A percentile compares a stretch with the other conserved stretches of the same genome.
phyloP scores from a whole-genome alignment of 495 filamentous ascomycete species.

The Alectoria sarmentosa region DNA sequence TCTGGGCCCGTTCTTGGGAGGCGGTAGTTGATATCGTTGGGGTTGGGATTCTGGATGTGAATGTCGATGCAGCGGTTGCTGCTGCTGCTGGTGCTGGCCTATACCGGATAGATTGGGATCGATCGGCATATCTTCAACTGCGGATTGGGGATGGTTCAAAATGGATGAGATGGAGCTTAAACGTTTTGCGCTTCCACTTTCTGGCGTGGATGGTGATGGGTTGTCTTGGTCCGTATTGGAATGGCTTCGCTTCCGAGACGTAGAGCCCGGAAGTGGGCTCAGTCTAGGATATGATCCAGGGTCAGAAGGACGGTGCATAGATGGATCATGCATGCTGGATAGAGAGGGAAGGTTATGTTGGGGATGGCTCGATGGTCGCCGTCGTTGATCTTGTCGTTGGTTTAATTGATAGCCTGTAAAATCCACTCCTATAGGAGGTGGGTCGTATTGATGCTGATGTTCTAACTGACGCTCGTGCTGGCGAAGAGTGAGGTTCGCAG shows the following conservation, averaged over 20 bases:
- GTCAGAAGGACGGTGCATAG: constrained; percentile 29
- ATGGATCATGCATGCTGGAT: constrained; percentile 38
- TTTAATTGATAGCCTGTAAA: constrained; percentile 41
- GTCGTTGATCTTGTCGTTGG: constrained; percentile 18
- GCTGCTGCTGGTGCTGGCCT: constrained; percentile 30
- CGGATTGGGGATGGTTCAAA: constrained; percentile 51
- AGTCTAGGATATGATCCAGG: constrained; percentile 30
- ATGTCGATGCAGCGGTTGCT: constrained; percentile 32
- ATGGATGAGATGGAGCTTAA: constrained; percentile 77
- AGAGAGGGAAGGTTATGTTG: constrained; percentile 36
- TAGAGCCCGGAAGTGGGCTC: constrained; percentile 32
- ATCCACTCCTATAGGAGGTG: constrained; percentile 41
- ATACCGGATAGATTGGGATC: constrained; percentile 42
- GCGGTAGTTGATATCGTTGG: constrained; percentile 27
- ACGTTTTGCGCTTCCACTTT: constrained; percentile 44
- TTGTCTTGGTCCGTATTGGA: constrained; percentile 36
- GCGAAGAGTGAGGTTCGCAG: constrained; percentile 54
- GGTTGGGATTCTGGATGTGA: constrained; percentile 29
- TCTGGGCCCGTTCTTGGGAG: constrained; percentile 29
- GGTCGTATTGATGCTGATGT: constrained; percentile 34
- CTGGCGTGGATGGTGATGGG: constrained; percentile 34
- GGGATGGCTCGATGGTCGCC: constrained; percentile 30
- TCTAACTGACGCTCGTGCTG: constrained; percentile 41
- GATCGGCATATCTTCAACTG: constrained; percentile 40
- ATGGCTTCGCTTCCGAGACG: constrained; percentile 40